Base-by-base conservation (phyloP, 768 basidiomycete genomes). In the Amanita phalloides region DNA sequence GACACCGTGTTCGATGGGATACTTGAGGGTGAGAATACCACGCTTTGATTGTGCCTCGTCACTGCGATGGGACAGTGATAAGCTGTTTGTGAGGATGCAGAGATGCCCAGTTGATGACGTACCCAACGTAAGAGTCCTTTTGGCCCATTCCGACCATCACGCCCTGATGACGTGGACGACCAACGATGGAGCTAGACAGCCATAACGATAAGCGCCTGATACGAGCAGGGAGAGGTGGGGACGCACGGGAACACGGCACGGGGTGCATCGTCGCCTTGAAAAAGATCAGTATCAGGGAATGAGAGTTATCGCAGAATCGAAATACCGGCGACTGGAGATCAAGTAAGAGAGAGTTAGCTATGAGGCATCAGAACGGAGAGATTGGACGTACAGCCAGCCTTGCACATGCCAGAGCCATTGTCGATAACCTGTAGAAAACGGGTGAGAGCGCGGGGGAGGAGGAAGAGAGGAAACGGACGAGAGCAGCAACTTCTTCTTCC, bases 331-430 rank as follows among this genome's bases (percentile, higher is more conserved):
- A 84, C 82, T 85, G 60, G 53, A 58, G 39, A 57, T 48, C 44
- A 55, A 33, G 52, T 60, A 63, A 57, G 45, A 55, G 48, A n/a
- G 28, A 44, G 32, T 52, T 11, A 52, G 51, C 1, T n/a, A 38
- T 39, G 25, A 4, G 2, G 21, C 17, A 35, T 36, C 13, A 44
- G 30, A 37, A 13, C 3, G 53, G 53, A 9, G 30, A 25, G 52
- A 51, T 60, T 59, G 57, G 36, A 84, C 86, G 62, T 68, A 90
- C 89, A 92, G 73, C 96, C 95, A 81, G 95, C 95, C 77, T 98
- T 98, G 86, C 94, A 97, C 94, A 97, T 98, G 72, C 94, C 95
- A 65, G 94, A 97, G 65, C 90, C 91, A 69, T 90, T 90, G 71
- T 91, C 86, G 66, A 89, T 86, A 70, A 90, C 87, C 86, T 87